Evolutionary conservation across 1,284 basidiomycete species (phyloP).

Genomic region (Termitomyces sp.): DNA sequence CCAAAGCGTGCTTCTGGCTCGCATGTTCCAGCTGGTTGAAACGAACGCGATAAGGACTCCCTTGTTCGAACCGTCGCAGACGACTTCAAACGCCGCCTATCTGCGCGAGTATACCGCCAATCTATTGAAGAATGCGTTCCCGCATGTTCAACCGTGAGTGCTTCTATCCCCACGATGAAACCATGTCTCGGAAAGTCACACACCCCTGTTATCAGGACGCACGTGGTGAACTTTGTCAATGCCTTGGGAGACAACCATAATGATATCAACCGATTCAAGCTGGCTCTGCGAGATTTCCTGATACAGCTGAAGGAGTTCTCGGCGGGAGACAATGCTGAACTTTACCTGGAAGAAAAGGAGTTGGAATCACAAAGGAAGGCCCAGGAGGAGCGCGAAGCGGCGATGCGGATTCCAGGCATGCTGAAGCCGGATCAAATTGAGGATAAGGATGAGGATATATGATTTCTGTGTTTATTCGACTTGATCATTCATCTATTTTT

Average conservation of each 20-base stretch:
- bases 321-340: slow-evolving; percentile 55
- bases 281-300: slow-evolving; percentile 88
- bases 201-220: slow-evolving; percentile 36
- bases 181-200: background rate
- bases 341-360: slow-evolving; percentile 95
- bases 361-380: slow-evolving; percentile 65
- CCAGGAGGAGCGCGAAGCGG: slow-evolving; percentile 81
- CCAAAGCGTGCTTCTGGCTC: slow-evolving; percentile 84
- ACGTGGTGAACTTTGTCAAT: slow-evolving; percentile 78
- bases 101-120: slow-evolving; percentile 87
- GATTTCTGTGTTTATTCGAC: slow-evolving; percentile 26
- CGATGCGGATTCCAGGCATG: slow-evolving; percentile 97
- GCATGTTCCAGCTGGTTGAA: slow-evolving; percentile 93
- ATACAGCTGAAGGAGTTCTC: slow-evolving; percentile 94
- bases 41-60: slow-evolving; percentile 79
- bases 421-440: slow-evolving; percentile 93
- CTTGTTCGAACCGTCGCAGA: slow-evolving; percentile 77
- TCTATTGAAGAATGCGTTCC: slow-evolving; percentile 84
- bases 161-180: slow-evolving; percentile 1
- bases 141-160: slow-evolving; percentile 79
- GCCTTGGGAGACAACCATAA: slow-evolving; percentile 82
- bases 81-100: slow-evolving; percentile 79
- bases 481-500: slow-evolving; percentile 14
- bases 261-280: slow-evolving; percentile 93
- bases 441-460: slow-evolving; percentile 86